Percentiles rank a stretch among this genome's conserved stretches.
Conservation (phyloP, 2,329 filamentous ascomycete genomes). For the Colletotrichum gigasporum region DNA sequence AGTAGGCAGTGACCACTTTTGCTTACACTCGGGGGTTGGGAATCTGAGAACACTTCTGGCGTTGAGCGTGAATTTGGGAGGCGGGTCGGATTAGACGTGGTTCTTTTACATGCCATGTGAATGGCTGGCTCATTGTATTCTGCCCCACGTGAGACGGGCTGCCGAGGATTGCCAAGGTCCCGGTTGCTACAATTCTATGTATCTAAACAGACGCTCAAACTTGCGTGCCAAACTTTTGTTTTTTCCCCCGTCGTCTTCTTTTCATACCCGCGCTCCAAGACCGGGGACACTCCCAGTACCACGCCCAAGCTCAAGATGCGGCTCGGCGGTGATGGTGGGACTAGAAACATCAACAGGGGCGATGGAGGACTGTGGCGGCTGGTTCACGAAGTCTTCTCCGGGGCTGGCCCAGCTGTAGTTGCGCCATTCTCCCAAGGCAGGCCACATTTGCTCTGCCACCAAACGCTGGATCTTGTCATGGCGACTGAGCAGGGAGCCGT, state of each 20-base stretch:
- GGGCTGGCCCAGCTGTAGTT: slow-evolving; percentile 74
- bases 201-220: neutral
- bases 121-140: slow-evolving; percentile 22
- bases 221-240: too few relatives aligned
- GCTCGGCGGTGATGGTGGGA: neutral
- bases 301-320: neutral
- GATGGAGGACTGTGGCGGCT: slow-evolving; percentile 15
- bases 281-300: too few relatives aligned
- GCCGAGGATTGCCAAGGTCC: neutral
- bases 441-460: slow-evolving; percentile 58
- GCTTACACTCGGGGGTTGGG: slow-evolving; percentile 27
- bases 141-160: slow-evolving; percentile 3
- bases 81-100: slow-evolving; percentile 18
- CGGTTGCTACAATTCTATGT: slow-evolving; percentile 2
- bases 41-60: slow-evolving; percentile 19
- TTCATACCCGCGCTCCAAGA: neutral
- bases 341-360: slow-evolving; percentile 26
- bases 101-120: slow-evolving; percentile 9
- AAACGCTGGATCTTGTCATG: slow-evolving; percentile 43
- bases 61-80: slow-evolving; percentile 21
- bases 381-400: slow-evolving; percentile 53
- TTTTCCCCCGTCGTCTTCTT: neutral
- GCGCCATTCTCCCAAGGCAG: slow-evolving; percentile 67
- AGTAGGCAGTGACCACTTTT: slow-evolving; percentile 3
- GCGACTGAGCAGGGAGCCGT: slow-evolving; percentile 34